Evolutionary conservation across 345 rosid genomes (phyloP).

Genomic region (Euphorbia pulcherrima): DNA sequence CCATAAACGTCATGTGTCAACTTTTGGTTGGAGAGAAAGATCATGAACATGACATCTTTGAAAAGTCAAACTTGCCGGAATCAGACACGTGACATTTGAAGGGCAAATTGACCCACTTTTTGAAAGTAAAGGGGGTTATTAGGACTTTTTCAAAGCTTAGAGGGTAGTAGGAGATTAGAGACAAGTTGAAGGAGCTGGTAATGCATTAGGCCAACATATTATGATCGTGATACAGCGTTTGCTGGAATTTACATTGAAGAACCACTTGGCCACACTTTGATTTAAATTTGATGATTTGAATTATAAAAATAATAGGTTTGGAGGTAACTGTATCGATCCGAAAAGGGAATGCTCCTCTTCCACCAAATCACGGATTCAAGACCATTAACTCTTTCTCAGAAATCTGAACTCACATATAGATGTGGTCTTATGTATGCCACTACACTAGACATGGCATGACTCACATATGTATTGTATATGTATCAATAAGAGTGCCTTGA

Average conservation of each 20-base stretch:
- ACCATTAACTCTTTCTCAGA: constrained; percentile 25
- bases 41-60: too few relatives aligned
- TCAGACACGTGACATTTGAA: too few relatives aligned
- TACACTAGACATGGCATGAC: too few relatives aligned
- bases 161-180: too few relatives aligned
- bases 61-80: too few relatives aligned
- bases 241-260: not conserved
- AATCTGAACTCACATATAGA: constrained; percentile 13
- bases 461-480: not conserved
- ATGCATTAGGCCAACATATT: too few relatives aligned
- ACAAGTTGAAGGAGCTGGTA: too few relatives aligned
- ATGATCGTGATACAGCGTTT: not conserved
- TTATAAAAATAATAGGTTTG: constrained; percentile 16
- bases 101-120: too few relatives aligned
- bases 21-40: too few relatives aligned
- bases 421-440: not conserved
- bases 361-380: constrained; percentile 28
- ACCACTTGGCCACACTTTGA: not conserved
- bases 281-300: not conserved
- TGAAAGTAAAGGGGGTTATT: too few relatives aligned
- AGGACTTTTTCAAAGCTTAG: too few relatives aligned
- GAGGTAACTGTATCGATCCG: constrained; percentile 23
- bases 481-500: not conserved
- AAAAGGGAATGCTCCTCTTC: constrained; percentile 28
- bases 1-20: too few relatives aligned